A percentile compares a stretch with the other conserved stretches of the same genome.
phyloP scores from a whole-genome alignment of 73 alveolate species.

The Blepharisma japonicum region DNA sequence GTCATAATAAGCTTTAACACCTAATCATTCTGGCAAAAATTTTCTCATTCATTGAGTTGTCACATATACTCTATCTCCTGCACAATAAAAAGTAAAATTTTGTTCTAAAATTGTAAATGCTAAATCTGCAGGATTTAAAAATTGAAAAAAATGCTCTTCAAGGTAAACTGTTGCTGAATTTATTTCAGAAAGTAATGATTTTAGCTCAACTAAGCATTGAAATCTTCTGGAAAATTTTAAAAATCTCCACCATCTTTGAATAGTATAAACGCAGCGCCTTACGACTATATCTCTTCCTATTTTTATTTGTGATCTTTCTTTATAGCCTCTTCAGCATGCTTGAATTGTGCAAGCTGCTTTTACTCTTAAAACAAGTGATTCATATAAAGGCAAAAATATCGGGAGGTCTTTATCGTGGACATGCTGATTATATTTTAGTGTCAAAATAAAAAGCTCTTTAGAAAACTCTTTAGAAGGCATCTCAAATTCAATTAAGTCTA shows the following conservation, averaged over 20 bases:
- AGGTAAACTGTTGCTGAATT: background rate
- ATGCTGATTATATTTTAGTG: background rate
- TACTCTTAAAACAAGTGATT: background rate
- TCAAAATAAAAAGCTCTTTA: conserved; percentile 7
- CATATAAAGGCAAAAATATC: conserved; percentile 9
- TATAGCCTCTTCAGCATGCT: conserved; percentile 14
- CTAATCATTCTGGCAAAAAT: background rate
- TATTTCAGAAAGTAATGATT: background rate
- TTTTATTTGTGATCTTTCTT: background rate
- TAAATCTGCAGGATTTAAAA: background rate
- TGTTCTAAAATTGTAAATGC: background rate
- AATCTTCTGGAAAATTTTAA: background rate
- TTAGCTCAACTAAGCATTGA: background rate
- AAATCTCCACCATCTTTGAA: conserved; percentile 29
- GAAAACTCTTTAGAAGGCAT: background rate
- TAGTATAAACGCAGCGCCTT: background rate
- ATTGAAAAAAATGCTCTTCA: conserved; percentile 27
- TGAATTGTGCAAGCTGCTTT: conserved; percentile 29
- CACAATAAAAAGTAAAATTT: conserved; percentile 15
- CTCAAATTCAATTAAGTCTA: conserved; percentile 11
- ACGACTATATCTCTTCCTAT: background rate
- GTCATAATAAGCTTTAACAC: background rate
- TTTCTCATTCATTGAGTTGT: background rate
- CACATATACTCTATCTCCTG: background rate
- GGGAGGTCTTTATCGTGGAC: background rate